Percentiles rank a stretch among this genome's conserved stretches.
phyloP scores from a whole-genome alignment of 1,139 yeast species.

The Yamadazyma diddensiae region DNA sequence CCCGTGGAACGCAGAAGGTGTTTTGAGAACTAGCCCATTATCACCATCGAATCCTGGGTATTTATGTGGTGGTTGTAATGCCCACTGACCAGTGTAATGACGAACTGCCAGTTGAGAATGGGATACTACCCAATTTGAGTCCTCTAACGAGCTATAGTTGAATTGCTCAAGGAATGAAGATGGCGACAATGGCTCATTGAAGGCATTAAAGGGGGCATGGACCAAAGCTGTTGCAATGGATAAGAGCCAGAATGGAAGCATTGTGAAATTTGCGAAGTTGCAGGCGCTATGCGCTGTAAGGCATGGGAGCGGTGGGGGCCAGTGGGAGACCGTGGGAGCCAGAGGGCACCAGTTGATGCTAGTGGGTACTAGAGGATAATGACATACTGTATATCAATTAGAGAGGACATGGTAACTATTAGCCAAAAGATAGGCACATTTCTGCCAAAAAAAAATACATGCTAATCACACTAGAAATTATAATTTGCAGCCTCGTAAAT shows the following conservation, averaged over 20 bases:
- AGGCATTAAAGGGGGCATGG: constrained; percentile 25
- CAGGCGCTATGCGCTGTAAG: not conserved
- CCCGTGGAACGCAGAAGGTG: constrained; percentile 78
- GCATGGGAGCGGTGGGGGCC: too few species aligned
- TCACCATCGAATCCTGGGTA: constrained; percentile 62
- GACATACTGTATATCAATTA: too few species aligned
- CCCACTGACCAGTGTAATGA: constrained; percentile 69
- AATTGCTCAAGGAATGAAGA: constrained; percentile 70
- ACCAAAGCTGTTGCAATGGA: not conserved
- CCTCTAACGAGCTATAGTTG: constrained; percentile 31
- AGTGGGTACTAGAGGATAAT: too few species aligned
- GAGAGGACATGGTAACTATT: too few species aligned
- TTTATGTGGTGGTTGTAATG: constrained; percentile 49
- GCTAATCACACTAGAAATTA: too few species aligned
- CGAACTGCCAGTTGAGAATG: constrained; percentile 43
- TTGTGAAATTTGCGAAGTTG: not conserved
- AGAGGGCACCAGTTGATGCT: too few species aligned
- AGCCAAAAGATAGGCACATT: too few species aligned
- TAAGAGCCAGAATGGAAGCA: not conserved
- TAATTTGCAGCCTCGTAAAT: too few species aligned
- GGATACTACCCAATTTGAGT: constrained; percentile 63
- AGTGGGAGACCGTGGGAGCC: too few species aligned
- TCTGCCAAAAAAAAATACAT: too few species aligned
- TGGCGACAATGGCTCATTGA: constrained; percentile 27
- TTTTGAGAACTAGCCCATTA: constrained; percentile 70